These are phyloP conservation scores for Pseudogymnoascus sp. DNA, from an alignment of 2,329 filamentous ascomycete species.

Conservation along the genomic window DNA sequence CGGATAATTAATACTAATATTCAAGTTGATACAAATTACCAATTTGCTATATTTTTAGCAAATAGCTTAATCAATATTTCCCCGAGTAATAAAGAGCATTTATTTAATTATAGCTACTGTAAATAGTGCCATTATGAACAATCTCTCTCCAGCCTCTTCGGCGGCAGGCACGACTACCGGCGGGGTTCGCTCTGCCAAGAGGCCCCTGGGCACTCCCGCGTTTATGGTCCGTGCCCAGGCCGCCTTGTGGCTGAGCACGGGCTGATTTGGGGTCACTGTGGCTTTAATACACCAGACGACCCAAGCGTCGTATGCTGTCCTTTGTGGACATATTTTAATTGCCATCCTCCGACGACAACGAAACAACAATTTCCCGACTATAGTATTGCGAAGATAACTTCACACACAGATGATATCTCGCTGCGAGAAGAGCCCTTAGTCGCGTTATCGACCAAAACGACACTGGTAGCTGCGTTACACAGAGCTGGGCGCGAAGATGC, in stretches of 20 bases:
- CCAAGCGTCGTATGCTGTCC: slow-evolving; percentile 5
- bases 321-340: slow-evolving; percentile 2
- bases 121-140: background rate
- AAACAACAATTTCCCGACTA: background rate
- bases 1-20: background rate
- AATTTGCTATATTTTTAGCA: background rate
- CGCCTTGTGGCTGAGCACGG: background rate
- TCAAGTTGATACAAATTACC: background rate
- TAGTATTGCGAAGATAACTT: background rate
- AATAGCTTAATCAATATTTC: background rate
- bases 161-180: background rate
- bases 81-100: background rate
- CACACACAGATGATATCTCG: background rate
- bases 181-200: background rate
- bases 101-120: background rate
- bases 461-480: background rate
- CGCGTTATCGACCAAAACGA: background rate
- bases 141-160: background rate
- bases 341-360: background rate
- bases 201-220: background rate
- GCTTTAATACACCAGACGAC: background rate
- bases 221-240: background rate
- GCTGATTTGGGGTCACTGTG: background rate
- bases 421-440: background rate
- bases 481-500: background rate